Conservation (phyloP, 2,329 filamentous ascomycete species). For the Endoconidiophora laricicola region DNA sequence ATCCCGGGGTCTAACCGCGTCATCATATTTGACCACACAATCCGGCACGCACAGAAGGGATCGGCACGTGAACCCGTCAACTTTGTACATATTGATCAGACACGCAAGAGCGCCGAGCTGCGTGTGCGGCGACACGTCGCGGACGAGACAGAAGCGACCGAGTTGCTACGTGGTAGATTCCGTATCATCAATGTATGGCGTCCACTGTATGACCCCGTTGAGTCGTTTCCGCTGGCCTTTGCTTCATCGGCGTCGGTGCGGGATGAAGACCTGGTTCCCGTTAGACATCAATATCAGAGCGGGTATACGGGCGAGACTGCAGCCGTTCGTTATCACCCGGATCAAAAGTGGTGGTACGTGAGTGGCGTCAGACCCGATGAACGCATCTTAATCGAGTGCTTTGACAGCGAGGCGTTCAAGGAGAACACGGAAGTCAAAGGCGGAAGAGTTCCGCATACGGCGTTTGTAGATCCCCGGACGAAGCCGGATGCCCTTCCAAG, state of each 20-base stretch:
- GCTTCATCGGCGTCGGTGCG: slow-evolving; percentile 45
- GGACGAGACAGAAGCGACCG: slow-evolving; percentile 42
- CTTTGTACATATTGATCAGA: slow-evolving; percentile 73
- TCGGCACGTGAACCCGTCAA: slow-evolving; percentile 53
- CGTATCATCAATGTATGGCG: slow-evolving; percentile 84
- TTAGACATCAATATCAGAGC: slow-evolving; percentile 55
- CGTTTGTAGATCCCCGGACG: slow-evolving; percentile 62
- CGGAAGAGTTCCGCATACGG: slow-evolving; percentile 52
- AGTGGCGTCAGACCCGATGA: slow-evolving; percentile 61
- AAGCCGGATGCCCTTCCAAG: slow-evolving; percentile 51
- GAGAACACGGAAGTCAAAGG: slow-evolving; percentile 34
- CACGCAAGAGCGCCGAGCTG: slow-evolving; percentile 42
- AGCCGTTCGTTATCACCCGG: slow-evolving; percentile 41
- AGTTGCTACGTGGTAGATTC: slow-evolving; percentile 50
- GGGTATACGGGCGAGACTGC: slow-evolving; percentile 59
- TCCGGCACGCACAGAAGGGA: slow-evolving; percentile 47
- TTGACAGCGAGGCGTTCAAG: slow-evolving; percentile 38
- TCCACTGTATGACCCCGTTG: slow-evolving; percentile 43
- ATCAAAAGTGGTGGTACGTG: slow-evolving; percentile 64
- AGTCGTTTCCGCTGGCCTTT: slow-evolving; percentile 51
- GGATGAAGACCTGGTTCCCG: slow-evolving; percentile 48
- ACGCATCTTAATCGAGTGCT: slow-evolving; percentile 62
- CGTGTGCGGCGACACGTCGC: slow-evolving; percentile 53
- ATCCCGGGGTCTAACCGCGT: slow-evolving; percentile 51
- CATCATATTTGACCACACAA: slow-evolving; percentile 74